phyloP scores from a whole-genome alignment of 1,284 basidiomycete species.

The Pseudozyma hubeiensis region DNA sequence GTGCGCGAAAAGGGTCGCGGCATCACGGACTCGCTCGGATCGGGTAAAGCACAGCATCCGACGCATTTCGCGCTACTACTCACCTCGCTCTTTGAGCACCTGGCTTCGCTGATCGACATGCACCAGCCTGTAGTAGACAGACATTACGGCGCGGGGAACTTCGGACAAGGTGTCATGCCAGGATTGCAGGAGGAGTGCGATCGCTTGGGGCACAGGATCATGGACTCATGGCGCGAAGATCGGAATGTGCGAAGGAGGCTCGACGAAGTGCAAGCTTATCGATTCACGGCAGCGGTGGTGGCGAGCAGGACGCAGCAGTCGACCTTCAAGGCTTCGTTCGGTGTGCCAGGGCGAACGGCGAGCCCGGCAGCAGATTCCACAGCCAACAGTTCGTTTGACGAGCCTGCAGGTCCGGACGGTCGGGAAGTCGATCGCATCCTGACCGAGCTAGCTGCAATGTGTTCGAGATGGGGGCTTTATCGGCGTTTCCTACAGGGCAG shows the following conservation, averaged over 20 bases:
- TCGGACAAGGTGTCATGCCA: conserved; percentile 73
- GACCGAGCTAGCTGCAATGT: conserved; percentile 87
- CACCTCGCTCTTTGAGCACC: conserved; percentile 91
- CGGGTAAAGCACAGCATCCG: conserved; percentile 47
- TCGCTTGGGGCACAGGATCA: conserved; percentile 79
- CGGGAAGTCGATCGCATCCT: conserved; percentile 89
- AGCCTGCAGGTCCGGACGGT: conserved; percentile 80
- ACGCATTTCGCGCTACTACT: conserved; percentile 55
- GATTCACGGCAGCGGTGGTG: conserved; percentile 44
- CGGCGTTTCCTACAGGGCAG: conserved; percentile 84
- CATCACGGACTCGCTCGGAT: conserved; percentile 44
- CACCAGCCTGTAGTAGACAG: conserved; percentile 98
- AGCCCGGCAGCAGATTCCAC: conserved; percentile 70
- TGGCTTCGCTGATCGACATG: conserved; percentile 94
- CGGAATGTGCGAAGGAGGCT: conserved; percentile 47
- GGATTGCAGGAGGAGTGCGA: conserved; percentile 87
- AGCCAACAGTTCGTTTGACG: conserved; percentile 68
- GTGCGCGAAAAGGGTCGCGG: conserved; percentile 71
- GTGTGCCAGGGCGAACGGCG: conserved; percentile 65
- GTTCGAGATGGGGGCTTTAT: conserved; percentile 90
- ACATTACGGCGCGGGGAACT: conserved; percentile 78
- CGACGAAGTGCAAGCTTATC: conserved; percentile 30
- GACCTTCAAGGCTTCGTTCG: conserved; percentile 69
- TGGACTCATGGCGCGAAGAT: conserved; percentile 86
- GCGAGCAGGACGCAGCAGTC: conserved; percentile 63